A percentile compares a stretch with the other conserved stretches of the same genome.
Evolutionary conservation across 2,329 filamentous ascomycete species (phyloP).

Genomic region (Aspergillus thermomutatus): DNA sequence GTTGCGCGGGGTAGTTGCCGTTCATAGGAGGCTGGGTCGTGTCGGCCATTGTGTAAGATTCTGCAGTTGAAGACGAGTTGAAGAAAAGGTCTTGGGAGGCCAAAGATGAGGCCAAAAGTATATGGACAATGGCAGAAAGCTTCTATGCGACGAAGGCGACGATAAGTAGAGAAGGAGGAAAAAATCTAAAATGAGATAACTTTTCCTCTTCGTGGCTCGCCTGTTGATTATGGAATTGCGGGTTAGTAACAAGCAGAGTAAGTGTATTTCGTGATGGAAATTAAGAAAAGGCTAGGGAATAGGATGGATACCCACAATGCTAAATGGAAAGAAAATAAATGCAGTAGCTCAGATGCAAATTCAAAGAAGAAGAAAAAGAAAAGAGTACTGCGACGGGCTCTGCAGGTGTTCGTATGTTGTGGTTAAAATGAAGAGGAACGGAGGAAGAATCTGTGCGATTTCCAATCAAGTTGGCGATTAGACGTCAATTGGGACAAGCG

Average conservation of each 20-base stretch:
- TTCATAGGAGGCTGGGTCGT: conserved; percentile 40
- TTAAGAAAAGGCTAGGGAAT: not conserved
- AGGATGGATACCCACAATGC: conserved; percentile 25
- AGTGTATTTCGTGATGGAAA: not conserved
- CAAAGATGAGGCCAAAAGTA: not conserved
- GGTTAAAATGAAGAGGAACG: conserved; percentile 20
- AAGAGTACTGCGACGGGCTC: conserved; percentile 1
- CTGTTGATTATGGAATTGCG: conserved; percentile 1
- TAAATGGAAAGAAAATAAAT: conserved; percentile 22
- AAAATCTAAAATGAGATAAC: conserved; percentile 2
- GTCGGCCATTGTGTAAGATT: conserved; percentile 36
- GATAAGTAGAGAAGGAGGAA: conserved; percentile 1
- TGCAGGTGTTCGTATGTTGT: conserved; percentile 1
- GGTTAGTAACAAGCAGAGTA: not conserved
- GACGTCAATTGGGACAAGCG: conserved; percentile 6
- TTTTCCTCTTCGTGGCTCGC: conserved; percentile 6
- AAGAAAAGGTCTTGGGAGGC: not conserved
- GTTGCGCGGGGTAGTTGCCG: conserved; percentile 40
- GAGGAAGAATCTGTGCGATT: conserved; percentile 29
- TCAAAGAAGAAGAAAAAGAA: conserved; percentile 15
- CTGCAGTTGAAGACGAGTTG: conserved; percentile 6
- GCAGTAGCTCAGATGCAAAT: conserved; percentile 17
- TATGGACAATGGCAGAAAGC: not conserved
- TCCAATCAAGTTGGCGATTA: conserved; percentile 18
- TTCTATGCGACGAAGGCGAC: not conserved